A percentile compares a stretch with the other conserved stretches of the same genome.
These are phyloP conservation scores for Boletus patriciae DNA, from an alignment of 768 basidiomycete species.

Conservation along the genomic window DNA sequence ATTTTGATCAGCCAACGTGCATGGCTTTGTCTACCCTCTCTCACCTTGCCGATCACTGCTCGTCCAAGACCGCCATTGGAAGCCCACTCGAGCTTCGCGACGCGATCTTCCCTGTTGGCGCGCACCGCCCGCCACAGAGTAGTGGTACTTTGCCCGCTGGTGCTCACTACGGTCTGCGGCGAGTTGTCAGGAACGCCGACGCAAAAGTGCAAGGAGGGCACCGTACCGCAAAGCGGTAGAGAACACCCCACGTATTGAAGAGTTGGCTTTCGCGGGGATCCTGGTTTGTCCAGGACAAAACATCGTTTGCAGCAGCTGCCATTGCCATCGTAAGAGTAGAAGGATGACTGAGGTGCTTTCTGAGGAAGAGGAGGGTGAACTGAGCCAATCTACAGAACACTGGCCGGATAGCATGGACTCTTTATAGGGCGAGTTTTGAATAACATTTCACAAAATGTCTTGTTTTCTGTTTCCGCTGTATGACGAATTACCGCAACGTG, in stretches of 20 bases:
- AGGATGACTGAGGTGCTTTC: constrained; percentile 32
- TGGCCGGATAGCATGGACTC: constrained; percentile 24
- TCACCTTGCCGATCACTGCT: constrained; percentile 81
- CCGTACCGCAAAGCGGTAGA: constrained; percentile 77
- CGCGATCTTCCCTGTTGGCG: constrained; percentile 82
- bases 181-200: constrained; percentile 28
- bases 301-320: constrained; percentile 58
- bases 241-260: constrained; percentile 77
- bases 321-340: constrained; percentile 51
- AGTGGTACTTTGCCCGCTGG: constrained; percentile 68
- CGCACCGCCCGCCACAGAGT: constrained; percentile 81
- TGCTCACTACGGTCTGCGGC: constrained; percentile 58
- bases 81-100: constrained; percentile 87
- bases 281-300: constrained; percentile 85
- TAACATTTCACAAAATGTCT: constrained; percentile 49
- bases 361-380: constrained; percentile 33
- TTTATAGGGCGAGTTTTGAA: constrained; percentile 56
- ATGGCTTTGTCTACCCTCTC: constrained; percentile 17
- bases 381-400: constrained; percentile 24
- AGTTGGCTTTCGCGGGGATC: constrained; percentile 82
- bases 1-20: constrained; percentile 29
- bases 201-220: constrained; percentile 14
- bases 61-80: constrained; percentile 81
- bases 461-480: constrained; percentile 43
- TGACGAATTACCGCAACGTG: constrained; percentile 75